Conservation (phyloP, 805 yeast genomes). For the Clavispora carvajalis region DNA sequence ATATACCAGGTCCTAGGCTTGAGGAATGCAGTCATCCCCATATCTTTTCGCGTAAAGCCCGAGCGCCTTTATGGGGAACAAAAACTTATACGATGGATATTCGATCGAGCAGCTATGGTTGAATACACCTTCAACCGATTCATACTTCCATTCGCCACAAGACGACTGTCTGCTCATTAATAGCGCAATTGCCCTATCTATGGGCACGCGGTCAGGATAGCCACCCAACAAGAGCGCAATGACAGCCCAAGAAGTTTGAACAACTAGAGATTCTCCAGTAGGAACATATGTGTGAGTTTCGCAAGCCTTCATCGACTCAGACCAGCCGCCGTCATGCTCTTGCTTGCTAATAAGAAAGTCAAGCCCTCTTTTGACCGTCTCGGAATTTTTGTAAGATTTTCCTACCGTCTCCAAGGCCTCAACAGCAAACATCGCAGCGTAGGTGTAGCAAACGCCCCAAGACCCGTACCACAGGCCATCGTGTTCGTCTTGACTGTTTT, state of each 20-base stretch:
- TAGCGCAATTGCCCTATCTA: slow-evolving; percentile 58
- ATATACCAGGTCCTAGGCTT: too few relatives aligned
- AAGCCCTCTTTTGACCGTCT: slow-evolving; percentile 68
- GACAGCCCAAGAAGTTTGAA: slow-evolving; percentile 90
- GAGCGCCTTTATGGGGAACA: slow-evolving; percentile 88
- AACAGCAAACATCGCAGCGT: slow-evolving; percentile 96
- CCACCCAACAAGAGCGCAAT: slow-evolving; percentile 76
- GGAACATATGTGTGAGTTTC: slow-evolving; percentile 76
- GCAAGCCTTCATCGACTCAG: slow-evolving; percentile 87
- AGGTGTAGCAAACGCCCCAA: slow-evolving; percentile 96
- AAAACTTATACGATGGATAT: slow-evolving; percentile 86
- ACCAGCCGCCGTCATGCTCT: slow-evolving; percentile 93
- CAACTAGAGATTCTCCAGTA: slow-evolving; percentile 58
- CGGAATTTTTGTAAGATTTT: slow-evolving; percentile 55
- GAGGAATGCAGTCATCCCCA: slow-evolving; percentile 17
- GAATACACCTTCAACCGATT: slow-evolving; percentile 91
- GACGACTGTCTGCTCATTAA: slow-evolving; percentile 60
- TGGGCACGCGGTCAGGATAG: slow-evolving; percentile 65
- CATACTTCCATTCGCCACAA: slow-evolving; percentile 83
- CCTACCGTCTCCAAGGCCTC: slow-evolving; percentile 81
- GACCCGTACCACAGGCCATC: slow-evolving; percentile 99
- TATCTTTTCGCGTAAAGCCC: slow-evolving; percentile 53
- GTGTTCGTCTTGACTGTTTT: slow-evolving; percentile 48
- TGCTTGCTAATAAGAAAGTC: slow-evolving; percentile 77
- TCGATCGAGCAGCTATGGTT: slow-evolving; percentile 90